Evolutionary conservation across 2,329 filamentous ascomycete genomes (phyloP).

Genomic region (Domatiomyces globalis): DNA sequence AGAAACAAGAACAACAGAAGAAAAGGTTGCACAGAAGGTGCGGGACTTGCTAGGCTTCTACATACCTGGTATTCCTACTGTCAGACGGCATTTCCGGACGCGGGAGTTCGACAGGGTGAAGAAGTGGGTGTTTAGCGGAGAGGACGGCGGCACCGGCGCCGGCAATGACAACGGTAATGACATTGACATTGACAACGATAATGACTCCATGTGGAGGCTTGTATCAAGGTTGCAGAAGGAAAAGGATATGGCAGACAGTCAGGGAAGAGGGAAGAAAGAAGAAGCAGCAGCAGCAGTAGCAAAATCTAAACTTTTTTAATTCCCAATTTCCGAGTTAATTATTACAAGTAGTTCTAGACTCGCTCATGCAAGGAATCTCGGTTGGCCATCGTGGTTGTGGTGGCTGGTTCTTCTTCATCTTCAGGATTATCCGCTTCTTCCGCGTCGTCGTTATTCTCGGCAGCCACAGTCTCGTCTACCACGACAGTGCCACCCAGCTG

Average conservation of each 20-base stretch:
- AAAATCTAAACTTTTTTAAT: neutral
- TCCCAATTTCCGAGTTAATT: no score
- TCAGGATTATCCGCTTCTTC: slow-evolving; percentile 24
- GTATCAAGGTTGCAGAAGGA: neutral
- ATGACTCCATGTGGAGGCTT: neutral
- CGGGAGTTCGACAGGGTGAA: neutral
- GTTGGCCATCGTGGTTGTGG: no score
- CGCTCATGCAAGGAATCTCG: slow-evolving; percentile 17
- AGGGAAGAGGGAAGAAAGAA: slow-evolving; percentile 1
- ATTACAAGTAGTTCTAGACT: neutral
- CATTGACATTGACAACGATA: neutral
- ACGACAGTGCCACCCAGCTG: slow-evolving; percentile 36
- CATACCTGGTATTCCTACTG: neutral
- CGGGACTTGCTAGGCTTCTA: neutral
- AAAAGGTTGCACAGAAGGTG: neutral
- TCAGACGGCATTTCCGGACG: neutral
- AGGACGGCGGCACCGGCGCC: no score
- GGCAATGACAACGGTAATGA: neutral
- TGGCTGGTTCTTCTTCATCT: slow-evolving; percentile 20
- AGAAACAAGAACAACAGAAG: neutral
- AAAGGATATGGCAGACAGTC: neutral
- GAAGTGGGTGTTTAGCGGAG: neutral
- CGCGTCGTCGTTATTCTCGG: slow-evolving; percentile 25
- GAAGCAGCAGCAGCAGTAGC: neutral
- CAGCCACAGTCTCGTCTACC: slow-evolving; percentile 19